Percentiles rank a stretch among this genome's conserved stretches.
Conservation (phyloP, 345 rosid species). For the Brassica rapa region DNA sequence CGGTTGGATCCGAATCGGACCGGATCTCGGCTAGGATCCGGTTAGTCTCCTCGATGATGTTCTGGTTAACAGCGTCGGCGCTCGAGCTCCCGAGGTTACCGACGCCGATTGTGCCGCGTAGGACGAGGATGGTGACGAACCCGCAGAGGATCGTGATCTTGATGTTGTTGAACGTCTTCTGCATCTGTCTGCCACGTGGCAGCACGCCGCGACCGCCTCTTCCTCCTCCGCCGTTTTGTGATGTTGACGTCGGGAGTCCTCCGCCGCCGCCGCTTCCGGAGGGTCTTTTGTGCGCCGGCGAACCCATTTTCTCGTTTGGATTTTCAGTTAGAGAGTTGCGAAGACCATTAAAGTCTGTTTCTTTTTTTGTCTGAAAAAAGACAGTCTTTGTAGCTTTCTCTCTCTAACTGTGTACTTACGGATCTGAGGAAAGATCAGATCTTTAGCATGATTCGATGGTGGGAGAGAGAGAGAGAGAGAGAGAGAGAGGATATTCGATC, state of each 20-base stretch:
- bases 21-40: neutral
- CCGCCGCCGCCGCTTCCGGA: constrained; percentile 7
- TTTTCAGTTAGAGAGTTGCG: neutral
- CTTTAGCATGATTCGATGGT: neutral
- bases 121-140: constrained; percentile 3
- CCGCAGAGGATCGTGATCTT: constrained; percentile 4
- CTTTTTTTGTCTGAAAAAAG: neutral
- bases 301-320: neutral
- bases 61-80: neutral
- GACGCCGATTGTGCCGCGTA: neutral
- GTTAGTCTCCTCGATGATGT: constrained; percentile 1
- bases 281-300: constrained; percentile 1
- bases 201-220: neutral
- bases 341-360: neutral
- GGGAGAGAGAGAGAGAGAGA: constrained; percentile 21
- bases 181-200: neutral
- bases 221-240: neutral
- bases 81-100: neutral
- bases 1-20: neutral
- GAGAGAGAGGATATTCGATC: constrained; percentile 32
- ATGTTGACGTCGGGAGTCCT: neutral
- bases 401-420: neutral
- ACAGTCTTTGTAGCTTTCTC: neutral
- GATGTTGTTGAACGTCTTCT: constrained; percentile 3
- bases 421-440: neutral